Percentiles rank a stretch among this genome's conserved stretches.
phyloP scores from a whole-genome alignment of 352 stramenopile species.

The Globisporangium carolinianum region DNA sequence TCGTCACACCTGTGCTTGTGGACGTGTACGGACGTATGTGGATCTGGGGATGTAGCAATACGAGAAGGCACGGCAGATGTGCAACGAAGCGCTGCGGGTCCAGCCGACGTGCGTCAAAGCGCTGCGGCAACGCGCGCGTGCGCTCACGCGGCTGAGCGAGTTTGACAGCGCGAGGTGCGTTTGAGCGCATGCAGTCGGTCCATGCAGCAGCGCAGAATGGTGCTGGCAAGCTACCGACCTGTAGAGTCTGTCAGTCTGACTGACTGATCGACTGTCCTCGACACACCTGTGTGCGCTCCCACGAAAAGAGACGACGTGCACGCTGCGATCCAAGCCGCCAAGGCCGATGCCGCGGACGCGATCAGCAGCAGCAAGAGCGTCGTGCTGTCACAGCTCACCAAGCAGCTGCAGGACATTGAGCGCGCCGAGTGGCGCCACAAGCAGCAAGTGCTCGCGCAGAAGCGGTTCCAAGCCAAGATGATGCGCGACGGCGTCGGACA shows the following conservation, averaged over 20 bases:
- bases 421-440: constrained; percentile 40
- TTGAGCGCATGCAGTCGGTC: background rate
- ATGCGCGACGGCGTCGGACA: constrained; percentile 61
- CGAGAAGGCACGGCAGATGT: constrained; percentile 58
- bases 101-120: constrained; percentile 42
- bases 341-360: background rate
- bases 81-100: constrained; percentile 42
- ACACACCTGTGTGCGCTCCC: no score
- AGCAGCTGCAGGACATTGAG: constrained; percentile 43
- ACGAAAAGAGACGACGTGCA: constrained; percentile 20
- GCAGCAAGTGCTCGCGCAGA: constrained; percentile 29
- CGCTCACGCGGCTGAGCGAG: constrained; percentile 30
- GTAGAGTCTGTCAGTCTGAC: background rate
- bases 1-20: no score
- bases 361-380: background rate
- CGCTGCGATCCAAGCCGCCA: constrained; percentile 18
- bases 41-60: constrained; percentile 30
- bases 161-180: constrained; percentile 58
- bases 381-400: constrained; percentile 25
- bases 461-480: constrained; percentile 68
- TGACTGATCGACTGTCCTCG: background rate
- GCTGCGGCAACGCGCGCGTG: constrained; percentile 59
- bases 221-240: no score
- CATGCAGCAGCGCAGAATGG: no score
- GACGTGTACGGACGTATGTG: no score